Evolutionary conservation across 257 asterid species (phyloP), one percentile per base, ranked within the genome.

Genomic region (Solanum medicagineum): DNA sequence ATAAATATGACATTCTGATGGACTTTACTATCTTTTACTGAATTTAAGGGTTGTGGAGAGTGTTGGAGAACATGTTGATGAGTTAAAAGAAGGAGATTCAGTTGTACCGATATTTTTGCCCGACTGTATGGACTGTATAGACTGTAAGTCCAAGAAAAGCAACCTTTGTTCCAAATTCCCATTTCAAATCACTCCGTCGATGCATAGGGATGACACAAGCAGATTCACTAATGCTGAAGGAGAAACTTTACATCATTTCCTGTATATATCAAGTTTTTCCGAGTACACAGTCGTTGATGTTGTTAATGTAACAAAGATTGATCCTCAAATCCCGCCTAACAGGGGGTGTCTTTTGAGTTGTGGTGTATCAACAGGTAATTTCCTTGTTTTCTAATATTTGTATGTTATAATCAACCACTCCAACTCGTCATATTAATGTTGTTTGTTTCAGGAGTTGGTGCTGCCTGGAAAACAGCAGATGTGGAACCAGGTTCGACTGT

Each of bases 401-500:
- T n/a, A 8, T 65, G 40, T 15, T 26, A 5, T 60, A 56, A 36
- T 81, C 74, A 81, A 57, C 65, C 22, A 13, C 57, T 73, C 16
- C 42, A 4, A 22, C 5, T 75, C 9, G 15, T 75, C 24, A 24
- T 51, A 15, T 15, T 3, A n/a, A 19, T 44, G 82, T 49, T 22
- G 3, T 51, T 47, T 42, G 24, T 17, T 8, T 77, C 89, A 96
- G 99, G 99, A 10, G 93, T 96, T 15, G 99, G 98, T 80, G 99
- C 99, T 85, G 97, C 97, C 9, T 90, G 92, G 95, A 93, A 84
- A 90, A 85, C 93, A 77, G 99, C 99, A 81, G 81, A 90, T 53
- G 96, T 96, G 77, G 98, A 96, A 88, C 86, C 91, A 54, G 99
- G 98, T 62, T 96, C 97, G 11, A 96, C 98, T 0, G 97, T 94